phyloP scores from a whole-genome alignment of 148 eudicot species.

The Vaccinium macrocarpon region DNA sequence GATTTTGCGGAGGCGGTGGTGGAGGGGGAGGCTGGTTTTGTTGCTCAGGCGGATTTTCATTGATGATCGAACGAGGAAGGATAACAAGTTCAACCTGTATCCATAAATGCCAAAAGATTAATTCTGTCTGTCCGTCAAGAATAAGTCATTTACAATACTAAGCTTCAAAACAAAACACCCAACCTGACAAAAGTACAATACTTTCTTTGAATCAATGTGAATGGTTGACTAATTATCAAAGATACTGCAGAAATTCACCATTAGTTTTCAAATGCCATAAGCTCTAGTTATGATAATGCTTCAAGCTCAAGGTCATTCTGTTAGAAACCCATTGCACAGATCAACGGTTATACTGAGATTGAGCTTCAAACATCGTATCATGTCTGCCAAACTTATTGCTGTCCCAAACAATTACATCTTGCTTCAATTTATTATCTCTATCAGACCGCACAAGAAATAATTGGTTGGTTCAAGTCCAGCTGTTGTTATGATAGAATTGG shows the following conservation, averaged over 20 bases:
- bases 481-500: not conserved
- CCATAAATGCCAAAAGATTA: conserved; percentile 18
- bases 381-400: not conserved
- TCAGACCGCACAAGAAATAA: not conserved
- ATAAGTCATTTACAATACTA: not conserved
- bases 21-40: conserved; percentile 96
- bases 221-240: conserved; percentile 3
- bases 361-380: not conserved
- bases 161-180: not conserved
- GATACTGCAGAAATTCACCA: not conserved
- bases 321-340: not conserved
- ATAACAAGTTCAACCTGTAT: conserved; percentile 95
- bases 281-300: not conserved
- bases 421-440: not conserved
- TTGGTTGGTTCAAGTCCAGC: not conserved
- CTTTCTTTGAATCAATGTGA: not conserved
- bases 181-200: not conserved
- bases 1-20: conserved; percentile 94
- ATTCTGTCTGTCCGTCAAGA: not conserved
- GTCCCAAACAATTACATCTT: not conserved
- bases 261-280: not conserved
- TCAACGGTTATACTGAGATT: not conserved
- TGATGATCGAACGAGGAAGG: conserved; percentile 88
- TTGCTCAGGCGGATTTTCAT: conserved; percentile 73
- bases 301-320: not conserved